phyloP scores from a whole-genome alignment of 1,139 yeast species.

The Pichia kudriavzevii region DNA sequence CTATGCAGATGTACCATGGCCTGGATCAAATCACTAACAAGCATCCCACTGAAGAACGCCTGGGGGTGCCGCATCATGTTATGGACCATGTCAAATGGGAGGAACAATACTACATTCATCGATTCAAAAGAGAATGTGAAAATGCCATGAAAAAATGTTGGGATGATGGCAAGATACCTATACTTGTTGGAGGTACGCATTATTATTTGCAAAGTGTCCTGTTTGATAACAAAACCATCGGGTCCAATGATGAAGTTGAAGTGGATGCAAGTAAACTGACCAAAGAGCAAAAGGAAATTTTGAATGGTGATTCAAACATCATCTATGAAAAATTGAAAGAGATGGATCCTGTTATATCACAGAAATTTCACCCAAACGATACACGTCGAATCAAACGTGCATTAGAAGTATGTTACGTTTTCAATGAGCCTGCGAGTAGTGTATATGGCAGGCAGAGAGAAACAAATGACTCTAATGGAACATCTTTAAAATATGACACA shows the following conservation, averaged over 20 bases:
- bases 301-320: slow-evolving; percentile 40
- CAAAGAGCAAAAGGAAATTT: slow-evolving; percentile 28
- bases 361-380: slow-evolving; percentile 90
- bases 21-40: slow-evolving; percentile 81
- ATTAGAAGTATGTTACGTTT: slow-evolving; percentile 64
- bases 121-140: slow-evolving; percentile 68
- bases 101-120: slow-evolving; percentile 77
- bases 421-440: slow-evolving; percentile 64
- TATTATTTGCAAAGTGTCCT: slow-evolving; percentile 77
- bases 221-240: slow-evolving; percentile 59
- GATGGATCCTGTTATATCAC: slow-evolving; percentile 66
- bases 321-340: slow-evolving; percentile 42
- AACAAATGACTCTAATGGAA: slow-evolving; percentile 29
- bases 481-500: slow-evolving; percentile 54
- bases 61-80: slow-evolving; percentile 74
- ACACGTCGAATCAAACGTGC: slow-evolving; percentile 71
- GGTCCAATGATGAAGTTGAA: slow-evolving; percentile 25
- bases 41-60: slow-evolving; percentile 74
- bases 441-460: slow-evolving; percentile 55
- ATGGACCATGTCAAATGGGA: slow-evolving; percentile 78
- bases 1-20: slow-evolving; percentile 86
- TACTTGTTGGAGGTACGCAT: slow-evolving; percentile 93
- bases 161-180: slow-evolving; percentile 65
- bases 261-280: slow-evolving; percentile 32
- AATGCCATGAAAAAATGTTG: slow-evolving; percentile 55